Evolutionary conservation across 1,139 yeast genomes (phyloP), one percentile per base, ranked within the genome.

Genomic region (Scheffersomyces insectosa): DNA sequence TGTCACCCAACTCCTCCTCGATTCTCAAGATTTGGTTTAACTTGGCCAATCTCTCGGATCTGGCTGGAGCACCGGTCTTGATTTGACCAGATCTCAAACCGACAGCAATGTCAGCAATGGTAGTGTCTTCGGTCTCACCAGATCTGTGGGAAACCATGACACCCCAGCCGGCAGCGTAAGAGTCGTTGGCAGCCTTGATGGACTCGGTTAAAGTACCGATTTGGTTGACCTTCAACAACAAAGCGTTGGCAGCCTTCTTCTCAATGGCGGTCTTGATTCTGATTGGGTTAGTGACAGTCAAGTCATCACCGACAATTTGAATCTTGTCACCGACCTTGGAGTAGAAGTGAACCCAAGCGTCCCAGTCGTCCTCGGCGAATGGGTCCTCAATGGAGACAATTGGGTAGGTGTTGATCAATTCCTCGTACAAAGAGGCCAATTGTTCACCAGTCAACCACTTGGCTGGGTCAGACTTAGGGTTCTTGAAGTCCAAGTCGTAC

Each of bases 41-140:
- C 81, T 91, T 91, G 70, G 97, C 97, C 74, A 91, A 85, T 84
- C 98, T 90, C 82, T 91, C 98, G 57, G 97, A 88, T 82, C 98
- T 89, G 60, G 97, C 96, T 70, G 97, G 97, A 68, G 98, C 97
- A 85, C 98, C 98, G 61, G 97, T 87, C 90, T 91, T 91, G 75
- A 91, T 85, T 82, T 91, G 97, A 72, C 97, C 97, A 59, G 96
- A 67, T 83, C 97, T 88, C 72, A 91, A 81, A 79, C 97, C 98
- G 63, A 91, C 97, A 61, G 90, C 79, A 70, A 91, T 82, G 76
- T 91, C 97, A 67, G 98, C 97, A 75, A 91, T 90, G 80, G 88
- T 85, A 61, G 95, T 85, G 78, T 91, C 98, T 80, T 91, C 98
- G 57, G 97, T 90, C 83, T 91, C 98, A 79, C 98, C 98, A 60